Percentiles rank a stretch among this genome's conserved stretches.
phyloP scores from a whole-genome alignment of 2,329 filamentous ascomycete species.

The Hysterium pulicare region DNA sequence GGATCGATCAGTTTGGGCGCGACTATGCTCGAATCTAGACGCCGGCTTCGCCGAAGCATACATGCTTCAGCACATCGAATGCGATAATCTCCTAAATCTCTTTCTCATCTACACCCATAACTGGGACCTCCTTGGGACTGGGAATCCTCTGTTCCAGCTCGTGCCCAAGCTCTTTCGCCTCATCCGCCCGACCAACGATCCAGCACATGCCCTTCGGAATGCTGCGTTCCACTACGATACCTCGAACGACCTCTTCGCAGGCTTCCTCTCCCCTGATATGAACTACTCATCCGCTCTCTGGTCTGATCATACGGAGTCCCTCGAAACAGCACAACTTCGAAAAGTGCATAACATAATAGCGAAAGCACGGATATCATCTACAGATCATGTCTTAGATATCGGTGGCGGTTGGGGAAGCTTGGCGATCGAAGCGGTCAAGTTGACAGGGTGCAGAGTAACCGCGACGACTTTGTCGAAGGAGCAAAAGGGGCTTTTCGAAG shows the following conservation, averaged over 20 bases:
- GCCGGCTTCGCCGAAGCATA: conserved; percentile 1
- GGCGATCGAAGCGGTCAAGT: neutral
- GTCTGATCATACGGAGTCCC: neutral
- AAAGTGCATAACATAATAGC: neutral
- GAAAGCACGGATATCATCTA: conserved; percentile 1
- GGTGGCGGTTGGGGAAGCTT: conserved; percentile 2
- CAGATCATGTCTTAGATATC: conserved; percentile 1
- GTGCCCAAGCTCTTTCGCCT: conserved; percentile 1
- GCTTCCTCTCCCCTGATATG: conserved; percentile 1
- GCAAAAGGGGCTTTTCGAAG: neutral
- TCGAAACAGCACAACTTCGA: neutral
- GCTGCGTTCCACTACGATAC: conserved; percentile 3
- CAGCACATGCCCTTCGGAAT: conserved; percentile 2
- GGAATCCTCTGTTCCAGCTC: conserved; percentile 1
- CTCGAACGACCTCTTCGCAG: conserved; percentile 1
- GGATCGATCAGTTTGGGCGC: conserved; percentile 1
- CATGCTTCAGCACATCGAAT: conserved; percentile 2
- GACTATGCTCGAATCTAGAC: neutral
- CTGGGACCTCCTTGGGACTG: neutral
- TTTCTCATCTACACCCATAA: conserved; percentile 2
- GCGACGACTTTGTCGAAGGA: neutral
- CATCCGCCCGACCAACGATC: neutral
- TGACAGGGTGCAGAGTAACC: conserved; percentile 2
- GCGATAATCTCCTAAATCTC: neutral
- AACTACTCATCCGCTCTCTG: neutral